Base-by-base conservation (phyloP, 768 basidiomycete genomes). In the Kondoa subrosea region DNA sequence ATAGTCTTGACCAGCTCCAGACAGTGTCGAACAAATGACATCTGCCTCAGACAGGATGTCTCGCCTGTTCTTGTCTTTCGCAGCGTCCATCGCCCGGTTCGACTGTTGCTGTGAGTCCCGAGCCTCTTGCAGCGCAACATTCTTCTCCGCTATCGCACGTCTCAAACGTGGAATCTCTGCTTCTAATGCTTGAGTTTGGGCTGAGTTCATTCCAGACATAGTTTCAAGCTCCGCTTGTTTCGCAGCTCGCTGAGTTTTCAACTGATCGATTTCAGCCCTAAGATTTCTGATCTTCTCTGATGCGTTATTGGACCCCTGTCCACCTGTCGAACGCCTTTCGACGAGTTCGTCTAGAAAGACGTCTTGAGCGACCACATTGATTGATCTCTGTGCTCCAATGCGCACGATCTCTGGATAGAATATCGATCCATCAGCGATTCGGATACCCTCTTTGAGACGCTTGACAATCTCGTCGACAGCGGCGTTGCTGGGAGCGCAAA, bases 401-500 rank as follows among this genome's bases (percentile, higher is more conserved):
- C 95, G 87, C 29, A 97, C 91, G 14, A 97, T 85, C 67, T 85
- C 91, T 33, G 87, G 82, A 14, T 80, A 74, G n/a, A 82, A 77
- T 12, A 81, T 78, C 62, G 78, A 78, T 58, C 83, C 85, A 34
- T 81, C 79, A 27, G 83, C 76, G 30, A 82, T 81, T 66, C 84
- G 81, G 59, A 85, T 83, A n/a, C 87, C 85, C 64, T 87, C 85
- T 75, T 87, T 89, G 61, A 99, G 78, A 56, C 95, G 86, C 73
- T 84, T 82, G 4, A 89, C 88, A 21, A 99, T 85, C 79, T 99
- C 95, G 74, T 99, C 92, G 56, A 99, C 92, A 29, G 95, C 95
- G 21, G 95, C 95, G 77, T 99, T 99, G 78, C 89, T 92, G 1
- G 95, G 95, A 0, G 95, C 95, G 74, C 95, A 99, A 40, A 99